phyloP scores from a whole-genome alignment of 2,329 filamentous ascomycete genomes.

The Aspergillus niger region DNA sequence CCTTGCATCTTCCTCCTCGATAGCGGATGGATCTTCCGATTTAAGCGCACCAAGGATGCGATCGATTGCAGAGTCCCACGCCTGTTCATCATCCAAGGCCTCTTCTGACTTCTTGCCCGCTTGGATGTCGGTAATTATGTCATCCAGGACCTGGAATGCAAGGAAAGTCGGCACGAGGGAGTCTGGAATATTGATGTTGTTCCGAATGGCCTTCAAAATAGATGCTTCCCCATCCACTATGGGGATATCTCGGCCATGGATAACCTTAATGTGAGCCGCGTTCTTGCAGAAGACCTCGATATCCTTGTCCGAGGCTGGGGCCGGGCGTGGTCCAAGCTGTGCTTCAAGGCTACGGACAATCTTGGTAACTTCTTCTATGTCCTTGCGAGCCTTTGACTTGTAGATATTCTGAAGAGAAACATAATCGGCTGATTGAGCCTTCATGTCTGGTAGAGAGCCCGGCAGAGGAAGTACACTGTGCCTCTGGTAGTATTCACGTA shows the following conservation, averaged over 20 bases:
- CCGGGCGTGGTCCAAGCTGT: slow-evolving; percentile 48
- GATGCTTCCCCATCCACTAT: slow-evolving; percentile 46
- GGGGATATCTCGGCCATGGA: slow-evolving; percentile 64
- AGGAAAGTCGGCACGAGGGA: slow-evolving; percentile 70
- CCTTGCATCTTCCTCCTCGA: slow-evolving; percentile 53
- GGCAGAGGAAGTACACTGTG: slow-evolving; percentile 78
- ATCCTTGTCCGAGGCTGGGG: slow-evolving; percentile 65
- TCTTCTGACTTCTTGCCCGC: slow-evolving; percentile 25
- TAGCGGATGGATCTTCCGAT: slow-evolving; percentile 48
- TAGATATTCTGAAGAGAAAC: slow-evolving; percentile 90
- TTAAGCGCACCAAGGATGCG: slow-evolving; percentile 32
- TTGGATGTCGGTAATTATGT: slow-evolving; percentile 59
- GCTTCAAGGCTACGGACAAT: slow-evolving; percentile 61
- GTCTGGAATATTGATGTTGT: slow-evolving; percentile 49
- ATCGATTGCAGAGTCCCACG: slow-evolving; percentile 36
- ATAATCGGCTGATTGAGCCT: slow-evolving; percentile 87
- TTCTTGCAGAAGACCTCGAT: slow-evolving; percentile 95
- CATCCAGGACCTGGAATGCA: slow-evolving; percentile 54
- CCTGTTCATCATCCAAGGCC: slow-evolving; percentile 36
- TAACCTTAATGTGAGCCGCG: slow-evolving; percentile 86
- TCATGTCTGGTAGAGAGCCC: slow-evolving; percentile 94
- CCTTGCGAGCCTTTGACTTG: slow-evolving; percentile 79
- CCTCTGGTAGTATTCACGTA: slow-evolving; percentile 73
- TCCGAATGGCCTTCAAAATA: slow-evolving; percentile 47
- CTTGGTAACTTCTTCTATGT: slow-evolving; percentile 72